These are phyloP conservation scores for Coemansia sp. DNA, from an alignment of 192 early-diverging fungal species.

Conservation along the genomic window DNA sequence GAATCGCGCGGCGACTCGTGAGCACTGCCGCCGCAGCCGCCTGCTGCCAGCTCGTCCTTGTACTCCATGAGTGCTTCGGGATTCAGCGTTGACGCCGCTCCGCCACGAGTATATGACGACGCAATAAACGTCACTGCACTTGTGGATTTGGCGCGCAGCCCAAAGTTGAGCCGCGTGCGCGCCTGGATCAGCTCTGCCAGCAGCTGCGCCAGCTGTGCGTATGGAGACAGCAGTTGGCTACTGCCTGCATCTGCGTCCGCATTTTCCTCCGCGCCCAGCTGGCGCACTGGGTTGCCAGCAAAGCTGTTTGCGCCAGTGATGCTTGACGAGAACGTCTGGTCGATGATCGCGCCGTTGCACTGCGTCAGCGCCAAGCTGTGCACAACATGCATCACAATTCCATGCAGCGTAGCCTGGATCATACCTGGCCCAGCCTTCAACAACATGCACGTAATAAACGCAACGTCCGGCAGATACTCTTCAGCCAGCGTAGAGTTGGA, in stretches of 20 bases:
- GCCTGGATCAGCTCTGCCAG: slow-evolving; percentile 50
- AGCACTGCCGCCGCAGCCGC: not conserved
- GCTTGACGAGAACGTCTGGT: slow-evolving; percentile 74
- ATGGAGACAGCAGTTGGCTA: slow-evolving; percentile 58
- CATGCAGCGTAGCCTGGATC: slow-evolving; percentile 86
- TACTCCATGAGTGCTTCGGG: slow-evolving; percentile 52
- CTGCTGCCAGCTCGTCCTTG: slow-evolving; percentile 40
- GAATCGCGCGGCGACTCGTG: slow-evolving; percentile 45
- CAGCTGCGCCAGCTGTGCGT: slow-evolving; percentile 59
- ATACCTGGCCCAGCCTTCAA: slow-evolving; percentile 81
- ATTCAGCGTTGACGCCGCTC: slow-evolving; percentile 52
- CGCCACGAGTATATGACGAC: slow-evolving; percentile 52
- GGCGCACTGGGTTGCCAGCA: slow-evolving; percentile 55
- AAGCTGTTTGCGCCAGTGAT: slow-evolving; percentile 67
- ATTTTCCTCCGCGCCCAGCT: slow-evolving; percentile 24
- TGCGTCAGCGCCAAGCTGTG: slow-evolving; percentile 78
- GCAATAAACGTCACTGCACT: slow-evolving; percentile 53
- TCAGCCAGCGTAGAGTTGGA: slow-evolving; percentile 72
- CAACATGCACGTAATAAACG: slow-evolving; percentile 80
- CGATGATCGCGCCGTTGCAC: slow-evolving; percentile 77
- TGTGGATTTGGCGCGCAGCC: slow-evolving; percentile 50
- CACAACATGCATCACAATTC: slow-evolving; percentile 89
- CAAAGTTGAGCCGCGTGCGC: slow-evolving; percentile 49
- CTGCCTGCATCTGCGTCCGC: slow-evolving; percentile 22
- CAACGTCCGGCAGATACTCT: slow-evolving; percentile 81